These are phyloP conservation scores for Psilocybe azurescens DNA, from an alignment of 768 basidiomycete species.

Conservation along the genomic window DNA sequence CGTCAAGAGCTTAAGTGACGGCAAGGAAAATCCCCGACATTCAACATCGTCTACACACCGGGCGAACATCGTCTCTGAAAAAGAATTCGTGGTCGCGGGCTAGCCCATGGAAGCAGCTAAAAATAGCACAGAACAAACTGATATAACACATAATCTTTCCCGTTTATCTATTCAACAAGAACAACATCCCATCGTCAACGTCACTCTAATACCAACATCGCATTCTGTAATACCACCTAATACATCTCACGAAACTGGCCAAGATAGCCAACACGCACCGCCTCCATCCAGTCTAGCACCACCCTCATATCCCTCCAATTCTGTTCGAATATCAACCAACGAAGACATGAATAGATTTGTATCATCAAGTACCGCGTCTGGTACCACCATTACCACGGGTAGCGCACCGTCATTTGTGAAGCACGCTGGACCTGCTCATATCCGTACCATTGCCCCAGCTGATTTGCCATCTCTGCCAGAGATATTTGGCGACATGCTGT, in stretches of 20 bases:
- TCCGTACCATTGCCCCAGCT: slow-evolving; percentile 79
- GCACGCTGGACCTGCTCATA: slow-evolving; percentile 78
- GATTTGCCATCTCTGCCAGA: slow-evolving; percentile 81
- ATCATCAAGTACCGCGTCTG: slow-evolving; percentile 84
- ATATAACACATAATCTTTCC: slow-evolving; percentile 30
- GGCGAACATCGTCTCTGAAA: slow-evolving; percentile 35
- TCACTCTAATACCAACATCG: slow-evolving; percentile 26
- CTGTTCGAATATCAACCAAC: slow-evolving; percentile 55
- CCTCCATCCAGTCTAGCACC: slow-evolving; percentile 33
- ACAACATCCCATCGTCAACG: slow-evolving; percentile 27
- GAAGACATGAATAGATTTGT: slow-evolving; percentile 89
- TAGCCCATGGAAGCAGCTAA: slow-evolving; percentile 27
- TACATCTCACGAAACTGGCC: slow-evolving; percentile 12
- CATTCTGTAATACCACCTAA: slow-evolving; percentile 15
- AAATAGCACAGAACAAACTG: slow-evolving; percentile 22
- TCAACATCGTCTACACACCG: slow-evolving; percentile 27
- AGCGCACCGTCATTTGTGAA: slow-evolving; percentile 87
- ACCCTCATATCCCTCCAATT: slow-evolving; percentile 56
- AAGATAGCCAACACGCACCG: slow-evolving; percentile 7
- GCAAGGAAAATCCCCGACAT: slow-evolving; percentile 37
- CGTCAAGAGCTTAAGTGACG: slow-evolving; percentile 19
- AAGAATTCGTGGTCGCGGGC: slow-evolving; percentile 26
- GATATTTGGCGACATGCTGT: slow-evolving; percentile 86
- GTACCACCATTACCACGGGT: slow-evolving; percentile 72
- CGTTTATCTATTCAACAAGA: slow-evolving; percentile 30